phyloP scores from a whole-genome alignment of 73 alveolate species.

The Paramecium pentaurelia region DNA sequence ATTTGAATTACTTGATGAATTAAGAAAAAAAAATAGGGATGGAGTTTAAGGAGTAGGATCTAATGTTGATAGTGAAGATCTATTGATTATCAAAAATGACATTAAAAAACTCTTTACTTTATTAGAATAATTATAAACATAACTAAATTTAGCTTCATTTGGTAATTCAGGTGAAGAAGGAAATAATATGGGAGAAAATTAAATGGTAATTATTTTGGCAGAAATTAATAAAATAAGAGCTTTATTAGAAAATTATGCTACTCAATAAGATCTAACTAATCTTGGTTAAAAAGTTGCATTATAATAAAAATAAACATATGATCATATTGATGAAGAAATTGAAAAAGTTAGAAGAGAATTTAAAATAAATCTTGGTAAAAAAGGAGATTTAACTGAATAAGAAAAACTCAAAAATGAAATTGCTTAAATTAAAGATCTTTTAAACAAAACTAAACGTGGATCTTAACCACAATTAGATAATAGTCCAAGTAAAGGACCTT shows the following conservation, averaged over 20 bases:
- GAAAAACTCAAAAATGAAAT: background rate
- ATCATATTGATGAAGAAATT: slow-evolving; percentile 41
- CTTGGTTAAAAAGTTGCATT: background rate
- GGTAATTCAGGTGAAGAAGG: slow-evolving; percentile 10
- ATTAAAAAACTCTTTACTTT: background rate
- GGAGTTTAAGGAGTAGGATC: background rate
- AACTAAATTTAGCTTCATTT: slow-evolving; percentile 22
- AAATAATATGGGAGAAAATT: background rate
- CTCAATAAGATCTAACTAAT: background rate
- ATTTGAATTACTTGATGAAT: slow-evolving; percentile 17
- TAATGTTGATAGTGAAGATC: background rate
- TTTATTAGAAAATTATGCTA: background rate
- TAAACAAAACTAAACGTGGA: background rate
- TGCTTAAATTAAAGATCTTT: background rate
- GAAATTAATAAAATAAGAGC: slow-evolving; percentile 21
- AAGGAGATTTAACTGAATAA: background rate
- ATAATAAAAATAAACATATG: background rate
- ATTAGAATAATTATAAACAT: slow-evolving; percentile 10
- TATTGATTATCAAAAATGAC: background rate
- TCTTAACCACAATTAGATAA: background rate
- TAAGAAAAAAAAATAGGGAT: background rate
- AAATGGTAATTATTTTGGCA: background rate
- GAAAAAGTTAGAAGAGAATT: slow-evolving; percentile 45
- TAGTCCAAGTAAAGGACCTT: slow-evolving; percentile 11
- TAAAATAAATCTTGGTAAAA: background rate